Base-by-base conservation (phyloP, 2,329 filamentous ascomycete genomes). In the Ascochyta rabiei region DNA sequence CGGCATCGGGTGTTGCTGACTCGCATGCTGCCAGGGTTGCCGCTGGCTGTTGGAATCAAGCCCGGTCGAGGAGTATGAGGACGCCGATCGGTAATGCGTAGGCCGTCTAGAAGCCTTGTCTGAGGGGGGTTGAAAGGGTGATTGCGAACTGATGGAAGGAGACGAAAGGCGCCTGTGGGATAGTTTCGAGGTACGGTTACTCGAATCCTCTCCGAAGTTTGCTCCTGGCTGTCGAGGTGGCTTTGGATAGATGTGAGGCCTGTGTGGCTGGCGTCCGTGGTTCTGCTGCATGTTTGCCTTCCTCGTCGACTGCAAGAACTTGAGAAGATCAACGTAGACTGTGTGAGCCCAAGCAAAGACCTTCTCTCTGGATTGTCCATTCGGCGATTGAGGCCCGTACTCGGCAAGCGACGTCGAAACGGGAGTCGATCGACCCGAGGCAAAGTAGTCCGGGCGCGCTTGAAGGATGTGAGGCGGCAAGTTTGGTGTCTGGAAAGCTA, bases 201-300 rank as follows among this genome's bases (percentile, higher is more conserved):
- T 62, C 10, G 71, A 63, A 19, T 75, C 71, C 19, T 55, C 62
- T 19, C 78, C 79, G 49, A 82, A 80, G 60, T 81, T 80, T 15
- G 81, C 76, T 13, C 77, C 77, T 24, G 83, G 82, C 61, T 85
- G 82, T 40, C 81, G 81, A 16, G 85, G 85, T 26, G 85, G 85
- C 62, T 82, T 85, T 0, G 85, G 85, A 52, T 84, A 87, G 45
- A 87, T 86, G 55, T 79, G 81, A 3, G 84, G 84, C 62, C 84
- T 82, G 38, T 77, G 64, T 21, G 77, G 58, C 34, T 79, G 78
- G 19, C 77, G 75, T 21, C 75, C 76, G 49, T 78, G 76, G 8
- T 70, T 64, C 51, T 81, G 54, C 9, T 76, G 72, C 24, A 75
- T 67, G 52, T 72, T 74, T 24, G 71, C 66, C 43, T 77, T 78